phyloP scores from a whole-genome alignment of 2,329 filamentous ascomycete species.

The Oidium heveae region DNA sequence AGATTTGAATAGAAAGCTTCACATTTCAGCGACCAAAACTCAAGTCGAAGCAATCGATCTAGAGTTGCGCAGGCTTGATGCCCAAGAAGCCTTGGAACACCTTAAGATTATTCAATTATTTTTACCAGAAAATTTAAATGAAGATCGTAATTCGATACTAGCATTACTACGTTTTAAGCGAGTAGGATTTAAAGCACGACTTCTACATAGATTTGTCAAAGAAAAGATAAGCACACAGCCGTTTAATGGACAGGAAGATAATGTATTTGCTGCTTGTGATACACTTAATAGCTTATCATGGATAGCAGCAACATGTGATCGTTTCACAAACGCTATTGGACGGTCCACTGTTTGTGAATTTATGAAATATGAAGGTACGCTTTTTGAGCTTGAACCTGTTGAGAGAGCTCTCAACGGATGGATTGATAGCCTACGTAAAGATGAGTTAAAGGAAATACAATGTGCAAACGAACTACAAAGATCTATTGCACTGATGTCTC shows the following conservation, averaged over 20 bases:
- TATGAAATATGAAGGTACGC: constrained; percentile 47
- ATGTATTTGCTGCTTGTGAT: constrained; percentile 56
- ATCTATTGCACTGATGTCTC: constrained; percentile 66
- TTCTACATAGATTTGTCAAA: constrained; percentile 55
- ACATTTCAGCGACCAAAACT: constrained; percentile 69
- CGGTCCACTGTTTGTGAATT: constrained; percentile 61
- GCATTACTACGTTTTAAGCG: constrained; percentile 72
- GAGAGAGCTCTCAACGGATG: constrained; percentile 72
- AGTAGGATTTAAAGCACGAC: constrained; percentile 62
- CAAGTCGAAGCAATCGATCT: constrained; percentile 88
- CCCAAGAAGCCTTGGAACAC: constrained; percentile 71
- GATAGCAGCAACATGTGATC: constrained; percentile 60
- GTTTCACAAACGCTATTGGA: constrained; percentile 58
- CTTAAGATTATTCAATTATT: constrained; percentile 74
- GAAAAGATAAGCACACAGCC: constrained; percentile 47
- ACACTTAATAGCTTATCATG: constrained; percentile 66
- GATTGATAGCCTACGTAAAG: constrained; percentile 61
- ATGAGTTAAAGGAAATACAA: constrained; percentile 66
- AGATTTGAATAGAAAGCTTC: constrained; percentile 86
- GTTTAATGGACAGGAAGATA: constrained; percentile 46
- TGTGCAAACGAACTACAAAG: constrained; percentile 61
- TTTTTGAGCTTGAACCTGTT: constrained; percentile 76
- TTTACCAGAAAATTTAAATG: constrained; percentile 58
- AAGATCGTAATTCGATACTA: constrained; percentile 65
- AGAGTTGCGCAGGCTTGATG: constrained; percentile 64